phyloP scores from a whole-genome alignment of 1,284 basidiomycete species.

The Wolfiporia cocos region DNA sequence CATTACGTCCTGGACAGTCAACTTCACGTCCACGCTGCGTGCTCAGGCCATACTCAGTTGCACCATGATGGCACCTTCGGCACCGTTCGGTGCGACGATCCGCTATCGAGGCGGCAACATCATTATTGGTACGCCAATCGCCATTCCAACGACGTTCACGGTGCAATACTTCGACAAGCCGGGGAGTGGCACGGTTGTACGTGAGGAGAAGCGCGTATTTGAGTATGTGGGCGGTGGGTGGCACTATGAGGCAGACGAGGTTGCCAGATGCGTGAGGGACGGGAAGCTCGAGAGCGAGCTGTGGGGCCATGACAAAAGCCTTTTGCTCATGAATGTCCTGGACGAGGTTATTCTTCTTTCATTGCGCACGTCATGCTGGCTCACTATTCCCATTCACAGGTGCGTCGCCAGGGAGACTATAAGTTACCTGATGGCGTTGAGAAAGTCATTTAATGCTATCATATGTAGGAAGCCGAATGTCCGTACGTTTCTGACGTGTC shows the following conservation, averaged over 20 bases:
- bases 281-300: slow-evolving; percentile 67
- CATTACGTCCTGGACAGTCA: slow-evolving; percentile 71
- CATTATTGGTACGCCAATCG: slow-evolving; percentile 55
- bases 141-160: slow-evolving; percentile 53
- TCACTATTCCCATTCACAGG: slow-evolving; percentile 27
- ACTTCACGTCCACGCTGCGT: slow-evolving; percentile 49
- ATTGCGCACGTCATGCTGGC: neutral
- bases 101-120: slow-evolving; percentile 68
- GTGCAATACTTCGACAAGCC: slow-evolving; percentile 55
- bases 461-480: too few relatives aligned
- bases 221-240: slow-evolving; percentile 57
- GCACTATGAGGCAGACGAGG: slow-evolving; percentile 81
- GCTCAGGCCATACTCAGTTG: slow-evolving; percentile 67
- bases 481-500: too few relatives aligned
- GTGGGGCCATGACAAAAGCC: slow-evolving; percentile 74
- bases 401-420: slow-evolving; percentile 45
- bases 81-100: slow-evolving; percentile 48
- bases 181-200: slow-evolving; percentile 41
- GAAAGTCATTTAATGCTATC: slow-evolving; percentile 23
- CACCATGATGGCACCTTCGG: slow-evolving; percentile 45
- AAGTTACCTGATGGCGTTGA: slow-evolving; percentile 42
- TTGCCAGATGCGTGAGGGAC: slow-evolving; percentile 72
- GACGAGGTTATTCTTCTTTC: slow-evolving; percentile 53
- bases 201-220: slow-evolving; percentile 49
- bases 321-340: slow-evolving; percentile 75